Percentiles rank a stretch among this genome's conserved stretches.
Evolutionary conservation across 306 rosid species (phyloP).

Genomic region (Medicago truncatula): MtrunA17r5.0-ANR NC_053049.1:23537001-23537500

Average conservation of each 20-base stretch:
- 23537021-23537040: constrained; percentile 80
- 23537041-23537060: constrained; percentile 98
- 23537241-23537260: constrained; percentile 10
- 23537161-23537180: constrained; percentile 37
- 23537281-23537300: not conserved
- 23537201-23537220: constrained; percentile 7
- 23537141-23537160: constrained; percentile 95
- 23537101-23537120: constrained; percentile 98
- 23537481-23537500: constrained; percentile 31
- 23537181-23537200: constrained; percentile 31
- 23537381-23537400: constrained; percentile 93
- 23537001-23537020: not conserved
- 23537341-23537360: constrained; percentile 34
- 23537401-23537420: constrained; percentile 97
- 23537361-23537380: constrained; percentile 94
- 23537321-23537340: constrained; percentile 16
- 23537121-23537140: constrained; percentile 92
- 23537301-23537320: constrained; percentile 9
- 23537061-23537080: constrained; percentile 98
- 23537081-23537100: constrained; percentile 94
- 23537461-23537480: constrained; percentile 14
- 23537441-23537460: constrained; percentile 36
- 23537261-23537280: constrained; percentile 15
- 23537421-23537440: constrained; percentile 98
- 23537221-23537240: too few species aligned